phyloP scores from a whole-genome alignment of 2,329 filamentous ascomycete genomes.

The Fusarium tuaranense region DNA sequence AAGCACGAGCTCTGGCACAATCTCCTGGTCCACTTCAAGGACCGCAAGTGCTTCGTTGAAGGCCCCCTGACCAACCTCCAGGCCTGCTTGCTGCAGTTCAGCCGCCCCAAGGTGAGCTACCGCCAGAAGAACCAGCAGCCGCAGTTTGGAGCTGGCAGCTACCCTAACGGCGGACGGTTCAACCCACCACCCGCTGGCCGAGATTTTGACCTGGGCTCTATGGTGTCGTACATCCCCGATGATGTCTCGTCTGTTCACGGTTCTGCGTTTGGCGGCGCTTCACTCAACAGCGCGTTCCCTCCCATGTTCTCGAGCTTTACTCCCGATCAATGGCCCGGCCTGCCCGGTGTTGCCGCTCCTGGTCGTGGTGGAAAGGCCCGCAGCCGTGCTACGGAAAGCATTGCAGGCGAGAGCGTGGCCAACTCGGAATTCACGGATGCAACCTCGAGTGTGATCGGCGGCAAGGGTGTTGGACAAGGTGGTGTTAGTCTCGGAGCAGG shows the following conservation, averaged over 20 bases:
- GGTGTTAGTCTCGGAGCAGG: slow-evolving; percentile 88
- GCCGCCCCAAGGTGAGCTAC: slow-evolving; percentile 91
- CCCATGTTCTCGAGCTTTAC: slow-evolving; percentile 96
- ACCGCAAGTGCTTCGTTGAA: slow-evolving; percentile 94
- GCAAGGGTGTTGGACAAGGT: slow-evolving; percentile 81
- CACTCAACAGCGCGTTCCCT: slow-evolving; percentile 81
- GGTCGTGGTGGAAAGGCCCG: slow-evolving; percentile 77
- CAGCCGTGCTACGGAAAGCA: slow-evolving; percentile 77
- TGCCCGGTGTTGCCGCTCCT: slow-evolving; percentile 71
- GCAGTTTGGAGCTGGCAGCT: slow-evolving; percentile 60
- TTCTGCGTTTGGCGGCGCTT: slow-evolving; percentile 86
- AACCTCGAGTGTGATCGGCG: slow-evolving; percentile 80
- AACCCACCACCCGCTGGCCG: slow-evolving; percentile 57
- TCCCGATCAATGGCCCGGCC: slow-evolving; percentile 86
- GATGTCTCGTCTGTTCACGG: slow-evolving; percentile 97
- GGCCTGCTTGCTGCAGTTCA: slow-evolving; percentile 93
- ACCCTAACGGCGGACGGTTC: slow-evolving; percentile 56
- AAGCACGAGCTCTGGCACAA: slow-evolving; percentile 99
- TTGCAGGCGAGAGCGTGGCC: slow-evolving; percentile 92
- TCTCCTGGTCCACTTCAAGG: slow-evolving; percentile 95
- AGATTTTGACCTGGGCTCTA: slow-evolving; percentile 83
- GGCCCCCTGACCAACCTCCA: slow-evolving; percentile 96
- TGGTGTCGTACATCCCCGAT: slow-evolving; percentile 95
- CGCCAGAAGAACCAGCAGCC: slow-evolving; percentile 88
- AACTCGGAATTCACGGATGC: slow-evolving; percentile 91